phyloP scores from a whole-genome alignment of 1,284 basidiomycete species.

The Ustilago crameri region DNA sequence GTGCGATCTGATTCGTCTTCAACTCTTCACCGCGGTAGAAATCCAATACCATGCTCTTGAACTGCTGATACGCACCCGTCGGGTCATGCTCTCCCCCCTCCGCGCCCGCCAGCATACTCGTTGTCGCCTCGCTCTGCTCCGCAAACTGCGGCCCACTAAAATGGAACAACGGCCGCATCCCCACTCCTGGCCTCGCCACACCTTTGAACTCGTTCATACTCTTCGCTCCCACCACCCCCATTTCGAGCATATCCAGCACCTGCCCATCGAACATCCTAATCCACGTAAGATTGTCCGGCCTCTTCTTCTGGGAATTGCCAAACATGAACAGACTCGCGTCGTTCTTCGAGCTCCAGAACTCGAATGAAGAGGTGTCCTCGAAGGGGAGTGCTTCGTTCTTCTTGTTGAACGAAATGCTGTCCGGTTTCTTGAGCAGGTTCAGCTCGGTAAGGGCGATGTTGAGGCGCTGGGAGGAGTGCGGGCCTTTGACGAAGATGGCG shows the following conservation, averaged over 20 bases:
- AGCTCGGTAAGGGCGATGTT: slow-evolving; percentile 83
- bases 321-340: slow-evolving; percentile 91
- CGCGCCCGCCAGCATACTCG: slow-evolving; percentile 32
- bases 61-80: slow-evolving; percentile 66
- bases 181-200: slow-evolving; percentile 87
- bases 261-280: slow-evolving; percentile 87
- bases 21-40: slow-evolving; percentile 82
- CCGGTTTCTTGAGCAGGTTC: slow-evolving; percentile 65
- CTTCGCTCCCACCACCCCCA: slow-evolving; percentile 83
- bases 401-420: slow-evolving; percentile 91
- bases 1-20: slow-evolving; percentile 80
- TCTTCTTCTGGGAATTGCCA: slow-evolving; percentile 92
- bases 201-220: slow-evolving; percentile 87
- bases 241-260: slow-evolving; percentile 93
- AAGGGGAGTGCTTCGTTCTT: slow-evolving; percentile 94
- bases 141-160: slow-evolving; percentile 78
- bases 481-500: slow-evolving; percentile 89
- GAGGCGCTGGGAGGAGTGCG: slow-evolving; percentile 83
- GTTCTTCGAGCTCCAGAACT: slow-evolving; percentile 94
- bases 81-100: slow-evolving; percentile 48
- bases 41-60: slow-evolving; percentile 90
- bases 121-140: slow-evolving; percentile 65
- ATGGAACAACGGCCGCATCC: slow-evolving; percentile 92
- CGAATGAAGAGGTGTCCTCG: slow-evolving; percentile 80
- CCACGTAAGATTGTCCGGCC: slow-evolving; percentile 87